These are phyloP conservation scores for Thermoascus crustaceus DNA, from an alignment of 2,329 filamentous ascomycete genomes.

Conservation along the genomic window DNA sequence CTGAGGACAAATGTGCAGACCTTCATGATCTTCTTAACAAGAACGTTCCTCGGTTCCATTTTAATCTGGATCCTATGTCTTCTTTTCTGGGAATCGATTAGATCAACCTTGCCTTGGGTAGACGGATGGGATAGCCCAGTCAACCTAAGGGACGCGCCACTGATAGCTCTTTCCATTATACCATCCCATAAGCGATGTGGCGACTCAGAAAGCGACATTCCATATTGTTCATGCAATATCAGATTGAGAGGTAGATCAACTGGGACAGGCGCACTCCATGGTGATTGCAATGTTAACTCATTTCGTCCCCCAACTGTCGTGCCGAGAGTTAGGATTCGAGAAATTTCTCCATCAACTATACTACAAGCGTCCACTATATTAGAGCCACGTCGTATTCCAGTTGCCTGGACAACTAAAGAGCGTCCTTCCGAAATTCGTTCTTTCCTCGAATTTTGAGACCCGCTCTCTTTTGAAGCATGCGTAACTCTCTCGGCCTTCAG, in stretches of 20 bases:
- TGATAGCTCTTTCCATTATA: slow-evolving; percentile 38
- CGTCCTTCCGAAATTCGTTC: slow-evolving; percentile 15
- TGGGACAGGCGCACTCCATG: slow-evolving; percentile 64
- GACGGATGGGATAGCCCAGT: slow-evolving; percentile 52
- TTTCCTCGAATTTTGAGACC: slow-evolving; percentile 20
- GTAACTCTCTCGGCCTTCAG: slow-evolving; percentile 47
- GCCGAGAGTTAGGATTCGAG: slow-evolving; percentile 62
- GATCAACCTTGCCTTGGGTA: slow-evolving; percentile 54
- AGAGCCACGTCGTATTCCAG: slow-evolving; percentile 50
- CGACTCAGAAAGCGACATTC: slow-evolving; percentile 49
- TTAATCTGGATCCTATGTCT: slow-evolving; percentile 61
- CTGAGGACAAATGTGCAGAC: slow-evolving; percentile 58
- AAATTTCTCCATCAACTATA: slow-evolving; percentile 57
- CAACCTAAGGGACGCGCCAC: slow-evolving; percentile 34
- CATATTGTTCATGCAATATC: slow-evolving; percentile 51
- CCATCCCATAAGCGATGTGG: slow-evolving; percentile 46
- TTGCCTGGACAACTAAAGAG: slow-evolving; percentile 26
- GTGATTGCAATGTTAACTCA: slow-evolving; percentile 64
- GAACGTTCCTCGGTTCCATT: slow-evolving; percentile 56
- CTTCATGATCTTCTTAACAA: slow-evolving; percentile 54
- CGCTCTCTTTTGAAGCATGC: slow-evolving; percentile 16
- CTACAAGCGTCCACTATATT: slow-evolving; percentile 67
- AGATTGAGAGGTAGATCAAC: slow-evolving; percentile 54
- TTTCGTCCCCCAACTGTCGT: slow-evolving; percentile 55
- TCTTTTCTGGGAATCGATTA: slow-evolving; percentile 54